phyloP scores from a whole-genome alignment of 495 filamentous ascomycete genomes.

The Cetradonia linearis region DNA sequence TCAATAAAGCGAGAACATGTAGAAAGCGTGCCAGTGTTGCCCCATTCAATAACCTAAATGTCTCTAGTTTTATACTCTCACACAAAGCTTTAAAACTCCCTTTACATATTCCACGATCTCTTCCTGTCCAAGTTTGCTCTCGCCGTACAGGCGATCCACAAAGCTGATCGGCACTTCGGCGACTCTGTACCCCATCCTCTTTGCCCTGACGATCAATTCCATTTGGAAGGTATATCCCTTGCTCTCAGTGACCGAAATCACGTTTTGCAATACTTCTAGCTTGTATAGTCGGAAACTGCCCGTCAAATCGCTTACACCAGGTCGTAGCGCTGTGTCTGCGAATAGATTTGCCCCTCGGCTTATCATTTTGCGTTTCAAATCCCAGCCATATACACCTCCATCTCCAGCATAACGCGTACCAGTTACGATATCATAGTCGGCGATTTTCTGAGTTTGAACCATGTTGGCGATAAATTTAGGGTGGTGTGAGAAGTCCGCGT shows the following conservation, averaged over 20 bases:
- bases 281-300: constrained; percentile 93
- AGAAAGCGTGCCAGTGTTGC: background rate
- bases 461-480: constrained; percentile 90
- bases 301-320: constrained; percentile 93
- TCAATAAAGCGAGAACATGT: background rate
- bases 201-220: constrained; percentile 92
- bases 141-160: constrained; percentile 89
- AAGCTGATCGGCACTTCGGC: constrained; percentile 93
- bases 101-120: constrained; percentile 98
- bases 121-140: constrained; percentile 85
- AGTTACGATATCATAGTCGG: constrained; percentile 87
- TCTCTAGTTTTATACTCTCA: background rate
- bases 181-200: constrained; percentile 82
- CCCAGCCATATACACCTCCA: constrained; percentile 92
- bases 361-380: constrained; percentile 90
- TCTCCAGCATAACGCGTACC: constrained; percentile 81
- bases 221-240: constrained; percentile 99
- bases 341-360: constrained; percentile 86
- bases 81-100: constrained; percentile 20
- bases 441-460: constrained; percentile 60
- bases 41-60: background rate
- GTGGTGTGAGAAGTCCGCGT: constrained; percentile 98
- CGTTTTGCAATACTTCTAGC: constrained; percentile 76
- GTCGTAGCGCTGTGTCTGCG: constrained; percentile 84
- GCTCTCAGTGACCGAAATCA: constrained; percentile 75